Base-by-base conservation (phyloP, 805 yeast genomes). In the Hemisphaericaspora nanyangensis region DNA sequence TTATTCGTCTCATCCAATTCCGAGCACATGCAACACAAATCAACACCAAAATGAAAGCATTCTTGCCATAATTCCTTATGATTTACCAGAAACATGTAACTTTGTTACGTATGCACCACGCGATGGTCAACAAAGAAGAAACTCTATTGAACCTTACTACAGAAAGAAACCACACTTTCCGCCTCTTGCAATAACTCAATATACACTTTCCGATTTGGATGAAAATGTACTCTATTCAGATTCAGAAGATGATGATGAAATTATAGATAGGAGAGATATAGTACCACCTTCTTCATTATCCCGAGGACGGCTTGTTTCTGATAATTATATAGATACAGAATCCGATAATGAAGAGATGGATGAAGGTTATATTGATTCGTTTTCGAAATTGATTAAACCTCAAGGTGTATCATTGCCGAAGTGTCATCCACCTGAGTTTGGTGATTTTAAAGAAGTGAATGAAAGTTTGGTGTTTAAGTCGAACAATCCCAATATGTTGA, bases 71-170 rank as follows among this genome's bases (percentile, higher is more conserved):
- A 37, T 43, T 4, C 13, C 38, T 17, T 29, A 38, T 28, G 43
- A 40, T 24, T 35, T 39, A 18, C 43, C 45, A 22, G 11, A 22
- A 12, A 8, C 11, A 8, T 3, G 11, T 8, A 8, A 8, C 3
- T 8, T 22, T 22, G 26, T 22, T 22, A 22, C 8, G 3, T 8
- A 22, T 22, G 26, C 26, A 8, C 26, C 26, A 8, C 26, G 11
- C 3, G 26, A 22, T 22, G 8, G 26, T 7, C 16, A 39, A 4
- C 28, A 18, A 29, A 38, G 45, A 32, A 29, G 39, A 13, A 41
- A 31, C 19, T 46, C 51, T 7, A 31, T 50, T n/a, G 55, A 50
- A 16, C 55, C 55, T 3, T 50, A 50, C 33, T 50, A 45, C 30
- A 39, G 22, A 11, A 45, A 22, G 12, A 39, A 29, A 16, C 35